Evolutionary conservation across 169 alveolate species (phyloP).

Genomic region (Plasmodium falciparum): DNA sequence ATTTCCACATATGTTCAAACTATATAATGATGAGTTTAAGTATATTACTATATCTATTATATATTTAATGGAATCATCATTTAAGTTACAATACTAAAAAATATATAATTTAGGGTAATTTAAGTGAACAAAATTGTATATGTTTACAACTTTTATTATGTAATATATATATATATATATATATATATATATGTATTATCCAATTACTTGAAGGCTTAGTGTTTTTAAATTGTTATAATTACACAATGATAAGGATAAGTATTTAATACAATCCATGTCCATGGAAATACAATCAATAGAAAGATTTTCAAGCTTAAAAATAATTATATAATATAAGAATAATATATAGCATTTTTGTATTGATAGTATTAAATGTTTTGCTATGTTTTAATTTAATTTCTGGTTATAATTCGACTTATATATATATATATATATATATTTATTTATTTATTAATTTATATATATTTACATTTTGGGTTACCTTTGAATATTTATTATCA

Average conservation of each 20-base stretch:
- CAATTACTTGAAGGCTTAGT: constrained; percentile 61
- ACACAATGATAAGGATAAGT: constrained; percentile 54
- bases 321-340: not conserved
- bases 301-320: constrained; percentile 54
- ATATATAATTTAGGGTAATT: not conserved
- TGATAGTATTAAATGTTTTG: too few species aligned
- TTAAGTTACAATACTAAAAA: constrained; percentile 56
- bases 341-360: too few species aligned
- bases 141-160: not conserved
- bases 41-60: constrained; percentile 65
- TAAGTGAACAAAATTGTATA: not conserved
- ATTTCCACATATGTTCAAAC: constrained; percentile 56
- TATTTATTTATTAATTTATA: not conserved
- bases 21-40: constrained; percentile 54
- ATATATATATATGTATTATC: constrained; percentile 11
- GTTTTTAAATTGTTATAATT: constrained; percentile 61
- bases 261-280: constrained; percentile 30
- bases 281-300: constrained; percentile 51
- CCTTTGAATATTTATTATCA: constrained; percentile 64
- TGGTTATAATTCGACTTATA: too few species aligned
- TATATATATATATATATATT: constrained; percentile 3
- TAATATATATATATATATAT: not conserved
- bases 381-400: too few species aligned
- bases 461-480: constrained; percentile 11
- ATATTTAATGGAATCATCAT: constrained; percentile 49